Evolutionary conservation across 202 grass and related monocot genomes (phyloP), one percentile per base, ranked within the genome.

Genomic region (Carex sylvatica): DNA sequence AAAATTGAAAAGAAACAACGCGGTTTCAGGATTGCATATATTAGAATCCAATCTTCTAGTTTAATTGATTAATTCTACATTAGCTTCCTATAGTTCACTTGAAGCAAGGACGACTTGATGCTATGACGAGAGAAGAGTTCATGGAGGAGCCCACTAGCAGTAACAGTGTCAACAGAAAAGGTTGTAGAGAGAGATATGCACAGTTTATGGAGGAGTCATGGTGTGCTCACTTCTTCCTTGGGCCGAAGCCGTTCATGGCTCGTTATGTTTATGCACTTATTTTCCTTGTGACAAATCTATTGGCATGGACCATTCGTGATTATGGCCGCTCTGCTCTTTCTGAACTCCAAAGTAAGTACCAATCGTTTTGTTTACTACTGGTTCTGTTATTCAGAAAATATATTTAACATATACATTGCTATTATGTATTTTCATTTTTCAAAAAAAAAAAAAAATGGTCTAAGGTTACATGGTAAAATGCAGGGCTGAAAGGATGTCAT

Each of bases 281-380:
- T 71, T 99, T 99, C 82, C 87, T 99, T 2, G 81, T 84, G 28
- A 92, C 93, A 58, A 93, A 91, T 87, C 89, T 99, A 30, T 82
- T 99, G 54, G 96, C 93, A 15, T 99, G 96, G 96, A 92, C 86
- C 23, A 79, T 92, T 18, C 91, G 96, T 54, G 96, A 99, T 87
- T 99, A 93, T 58, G 96, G 96, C 78, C 30, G 79, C 91, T 85
- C 83, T 38, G 77, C 47, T 36, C 89, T 99, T 62, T 51, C 73
- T 35, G 96, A 93, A 89, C 93, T 99, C 78, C 80, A 83, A 80
- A 79, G 92, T 82, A 51, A 59, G 86, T 13, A 20, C 26, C 7
- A 31, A 31, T 30, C 14, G 12, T 74, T 22, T n/a, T 22, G 12
- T 61, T 62, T 31, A 36, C 30, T 3, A 33, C 14, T 20, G 3